Evolutionary conservation across 2,329 filamentous ascomycete genomes (phyloP).

Genomic region (Malbranchea zuffiana): DNA sequence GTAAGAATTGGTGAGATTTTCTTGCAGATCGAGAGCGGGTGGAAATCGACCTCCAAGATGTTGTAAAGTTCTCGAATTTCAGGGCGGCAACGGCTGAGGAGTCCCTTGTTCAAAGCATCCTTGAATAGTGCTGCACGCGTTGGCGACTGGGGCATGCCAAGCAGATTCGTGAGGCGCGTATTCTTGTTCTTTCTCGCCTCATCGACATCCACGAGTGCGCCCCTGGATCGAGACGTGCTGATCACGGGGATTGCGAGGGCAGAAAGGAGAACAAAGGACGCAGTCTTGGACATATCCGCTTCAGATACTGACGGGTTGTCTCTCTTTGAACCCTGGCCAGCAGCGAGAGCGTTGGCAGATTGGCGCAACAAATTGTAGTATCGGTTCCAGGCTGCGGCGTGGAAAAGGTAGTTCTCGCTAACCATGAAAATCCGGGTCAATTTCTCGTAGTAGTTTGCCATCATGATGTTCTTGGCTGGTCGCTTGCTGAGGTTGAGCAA

Average conservation of each 20-base stretch:
- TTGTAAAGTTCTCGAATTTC: constrained; percentile 97
- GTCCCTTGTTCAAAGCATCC: constrained; percentile 86
- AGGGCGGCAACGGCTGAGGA: constrained; percentile 81
- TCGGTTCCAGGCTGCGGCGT: constrained; percentile 91
- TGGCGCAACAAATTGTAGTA: constrained; percentile 95
- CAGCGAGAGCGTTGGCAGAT: constrained; percentile 70
- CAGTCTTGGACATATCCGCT: constrained; percentile 82
- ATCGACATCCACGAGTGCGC: constrained; percentile 91
- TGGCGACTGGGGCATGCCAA: constrained; percentile 83
- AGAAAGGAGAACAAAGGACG: constrained; percentile 89
- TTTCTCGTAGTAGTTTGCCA: constrained; percentile 99
- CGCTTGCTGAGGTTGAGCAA: constrained; percentile 96
- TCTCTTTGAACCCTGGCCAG: constrained; percentile 80
- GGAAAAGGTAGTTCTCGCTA: constrained; percentile 98
- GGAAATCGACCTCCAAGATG: constrained; percentile 98
- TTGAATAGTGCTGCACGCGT: constrained; percentile 88
- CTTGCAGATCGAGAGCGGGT: constrained; percentile 95
- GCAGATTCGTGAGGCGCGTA: constrained; percentile 84
- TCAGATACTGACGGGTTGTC: constrained; percentile 88
- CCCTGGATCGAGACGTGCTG: constrained; percentile 91
- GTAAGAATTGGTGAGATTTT: constrained; percentile 95
- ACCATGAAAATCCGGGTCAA: constrained; percentile 97
- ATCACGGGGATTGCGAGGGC: constrained; percentile 98
- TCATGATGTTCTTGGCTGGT: constrained; percentile 97
- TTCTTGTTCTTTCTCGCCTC: constrained; percentile 99